Evolutionary conservation across 768 basidiomycete genomes (phyloP).

Genomic region (Chiua virens): DNA sequence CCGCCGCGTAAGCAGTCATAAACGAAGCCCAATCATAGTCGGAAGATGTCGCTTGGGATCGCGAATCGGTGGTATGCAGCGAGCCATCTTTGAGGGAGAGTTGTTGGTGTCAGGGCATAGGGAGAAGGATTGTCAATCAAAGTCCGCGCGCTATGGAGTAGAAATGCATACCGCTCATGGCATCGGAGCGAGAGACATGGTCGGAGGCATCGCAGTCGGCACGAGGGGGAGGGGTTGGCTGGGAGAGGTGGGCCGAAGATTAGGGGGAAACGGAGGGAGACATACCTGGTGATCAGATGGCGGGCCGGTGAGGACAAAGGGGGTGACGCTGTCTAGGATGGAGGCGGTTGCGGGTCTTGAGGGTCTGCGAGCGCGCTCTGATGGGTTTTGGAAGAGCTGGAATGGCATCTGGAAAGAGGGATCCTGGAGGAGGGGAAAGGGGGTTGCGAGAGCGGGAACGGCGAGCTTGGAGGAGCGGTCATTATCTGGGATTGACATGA

Average conservation of each 20-base stretch:
- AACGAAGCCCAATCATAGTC: slow-evolving; percentile 74
- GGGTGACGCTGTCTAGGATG: slow-evolving; percentile 38
- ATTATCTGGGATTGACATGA: slow-evolving; percentile 29
- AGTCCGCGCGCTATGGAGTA: slow-evolving; percentile 1
- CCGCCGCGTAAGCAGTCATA: slow-evolving; percentile 71
- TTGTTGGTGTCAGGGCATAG: slow-evolving; percentile 15
- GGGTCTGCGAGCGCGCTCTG: slow-evolving; percentile 28
- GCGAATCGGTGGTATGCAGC: slow-evolving; percentile 8
- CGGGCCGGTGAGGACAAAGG: slow-evolving; percentile 43
- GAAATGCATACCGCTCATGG: slow-evolving; percentile 24
- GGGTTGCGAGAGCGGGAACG: slow-evolving; percentile 18
- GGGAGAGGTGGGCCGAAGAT: not conserved
- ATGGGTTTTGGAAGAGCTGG: slow-evolving; percentile 30
- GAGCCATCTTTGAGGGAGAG: slow-evolving; percentile 12
- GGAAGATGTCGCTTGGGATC: slow-evolving; percentile 21
- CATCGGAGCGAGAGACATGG: slow-evolving; percentile 4
- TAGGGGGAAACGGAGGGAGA: not conserved
- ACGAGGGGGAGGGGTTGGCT: slow-evolving; percentile 7
- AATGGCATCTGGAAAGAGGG: slow-evolving; percentile 32
- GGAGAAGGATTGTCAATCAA: slow-evolving; percentile 7
- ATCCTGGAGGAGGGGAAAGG: slow-evolving; percentile 25
- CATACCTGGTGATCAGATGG: slow-evolving; percentile 16
- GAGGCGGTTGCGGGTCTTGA: slow-evolving; percentile 46
- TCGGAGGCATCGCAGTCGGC: slow-evolving; percentile 13
- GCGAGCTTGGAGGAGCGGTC: slow-evolving; percentile 11